These are phyloP conservation scores for Tilletia caries DNA, from an alignment of 1,284 basidiomycete species.

Conservation along the genomic window DNA sequence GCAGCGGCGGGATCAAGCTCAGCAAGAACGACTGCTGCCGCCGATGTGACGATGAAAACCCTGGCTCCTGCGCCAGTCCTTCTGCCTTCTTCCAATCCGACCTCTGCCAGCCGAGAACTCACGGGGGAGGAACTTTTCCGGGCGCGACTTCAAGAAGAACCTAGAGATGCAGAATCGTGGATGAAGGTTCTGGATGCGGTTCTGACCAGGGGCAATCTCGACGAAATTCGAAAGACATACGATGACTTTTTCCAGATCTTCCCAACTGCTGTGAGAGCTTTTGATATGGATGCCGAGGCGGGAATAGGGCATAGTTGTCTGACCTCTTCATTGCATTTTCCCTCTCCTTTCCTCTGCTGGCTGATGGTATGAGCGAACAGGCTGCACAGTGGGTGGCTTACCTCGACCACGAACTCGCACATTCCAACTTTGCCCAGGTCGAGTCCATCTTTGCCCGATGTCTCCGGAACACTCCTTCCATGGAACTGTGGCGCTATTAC, in stretches of 20 bases:
- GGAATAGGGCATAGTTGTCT: background rate
- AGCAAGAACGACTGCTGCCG: too few species aligned
- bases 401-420: conserved; percentile 70
- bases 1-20: too few species aligned
- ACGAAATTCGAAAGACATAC: conserved; percentile 68
- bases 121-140: conserved; percentile 11
- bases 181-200: conserved; percentile 66
- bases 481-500: conserved; percentile 77
- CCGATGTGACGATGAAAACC: too few species aligned
- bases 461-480: conserved; percentile 73
- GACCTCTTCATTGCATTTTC: background rate
- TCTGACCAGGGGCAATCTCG: conserved; percentile 66
- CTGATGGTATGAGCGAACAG: conserved; percentile 30
- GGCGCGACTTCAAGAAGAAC: conserved; percentile 57
- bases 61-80: too few species aligned
- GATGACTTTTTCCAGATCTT: conserved; percentile 71
- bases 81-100: too few species aligned
- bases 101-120: background rate
- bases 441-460: conserved; percentile 69
- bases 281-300: background rate
- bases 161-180: conserved; percentile 68
- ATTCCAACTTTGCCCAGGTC: conserved; percentile 63
- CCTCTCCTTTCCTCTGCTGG: too few species aligned
- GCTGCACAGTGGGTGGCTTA: conserved; percentile 60
- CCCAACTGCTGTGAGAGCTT: conserved; percentile 68